These are phyloP conservation scores for Alternaria atra DNA, from an alignment of 2,329 filamentous ascomycete genomes.

Conservation along the genomic window DNA sequence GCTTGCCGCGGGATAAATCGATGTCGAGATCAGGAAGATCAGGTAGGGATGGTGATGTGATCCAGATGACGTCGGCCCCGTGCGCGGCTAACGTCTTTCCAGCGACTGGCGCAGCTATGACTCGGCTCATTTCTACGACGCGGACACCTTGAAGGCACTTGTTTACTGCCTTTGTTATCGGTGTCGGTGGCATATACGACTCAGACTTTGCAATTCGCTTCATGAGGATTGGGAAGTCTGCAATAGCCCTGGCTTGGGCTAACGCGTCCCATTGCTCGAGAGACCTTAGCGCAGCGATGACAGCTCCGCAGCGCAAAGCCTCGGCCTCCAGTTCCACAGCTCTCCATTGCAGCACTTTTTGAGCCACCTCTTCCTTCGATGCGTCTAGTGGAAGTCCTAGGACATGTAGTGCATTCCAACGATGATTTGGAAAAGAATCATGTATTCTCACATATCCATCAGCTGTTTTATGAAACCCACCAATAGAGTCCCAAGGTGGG, in stretches of 20 bases:
- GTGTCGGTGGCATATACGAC: slow-evolving; percentile 15
- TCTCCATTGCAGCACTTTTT: slow-evolving; percentile 53
- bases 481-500: slow-evolving; percentile 56
- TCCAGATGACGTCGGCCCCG: slow-evolving; percentile 59
- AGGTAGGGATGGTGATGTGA: slow-evolving; percentile 56
- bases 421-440: slow-evolving; percentile 63
- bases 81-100: slow-evolving; percentile 55
- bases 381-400: slow-evolving; percentile 52
- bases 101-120: slow-evolving; percentile 57
- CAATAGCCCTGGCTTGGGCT: slow-evolving; percentile 57
- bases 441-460: slow-evolving; percentile 66
- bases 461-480: slow-evolving; percentile 61
- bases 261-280: slow-evolving; percentile 62
- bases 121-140: slow-evolving; percentile 53
- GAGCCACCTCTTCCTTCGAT: slow-evolving; percentile 52
- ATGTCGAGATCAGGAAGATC: slow-evolving; percentile 53
- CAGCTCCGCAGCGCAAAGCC: slow-evolving; percentile 53
- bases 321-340: slow-evolving; percentile 60
- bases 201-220: slow-evolving; percentile 41
- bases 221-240: slow-evolving; percentile 59
- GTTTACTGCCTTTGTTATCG: background rate
- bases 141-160: slow-evolving; percentile 55
- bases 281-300: slow-evolving; percentile 61
- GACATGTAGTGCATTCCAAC: slow-evolving; percentile 54
- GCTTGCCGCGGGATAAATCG: slow-evolving; percentile 59